Base-by-base conservation (phyloP, 805 yeast species). In the Zygoascus flipseniorum region DNA sequence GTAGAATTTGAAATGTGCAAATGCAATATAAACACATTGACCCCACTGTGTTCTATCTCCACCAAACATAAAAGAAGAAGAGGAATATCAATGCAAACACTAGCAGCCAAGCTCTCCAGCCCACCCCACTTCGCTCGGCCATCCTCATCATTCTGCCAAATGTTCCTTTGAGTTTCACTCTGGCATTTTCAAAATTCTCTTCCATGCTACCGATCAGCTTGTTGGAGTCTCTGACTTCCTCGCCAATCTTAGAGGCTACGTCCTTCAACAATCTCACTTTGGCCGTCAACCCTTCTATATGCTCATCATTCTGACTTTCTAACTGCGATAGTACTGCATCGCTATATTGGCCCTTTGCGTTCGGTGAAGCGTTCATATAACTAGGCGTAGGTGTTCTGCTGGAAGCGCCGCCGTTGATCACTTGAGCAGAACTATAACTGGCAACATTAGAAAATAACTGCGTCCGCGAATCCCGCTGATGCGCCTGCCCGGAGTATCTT, bases 281-380 rank as follows among this genome's bases (percentile, higher is more conserved):
- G 42, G 76, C 74, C 35, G 77, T 72, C 76, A 85, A 77, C 1
- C 75, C 69, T 20, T 74, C 72, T 58, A 80, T 65, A 51, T 82
- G 80, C 53, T 80, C 84, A 37, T 81, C 86, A 56, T 77, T 77
- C 62, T 85, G 90, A 2, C 84, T 74, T 64, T 85, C 90, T 48
- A 85, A 64, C 55, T 79, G 81, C 19, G 84, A 76, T 59, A 82
- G 61, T 53, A 76, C 72, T 28, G 80, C 69, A 45, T 81, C 85
- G 13, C 77, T 71, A 62, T 72, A 77, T 62, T 74, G 48, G 39
- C 64, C 64, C 19, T 54, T 53, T 35, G 58, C 44, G 49, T 63
- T 61, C 16, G 68, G 67, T 23, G 64, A 55, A 6, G 64, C 65
- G 4, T 56, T 43, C 31, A 63, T 51, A 51, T 55, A 64, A n/a